Percentiles rank a stretch among this genome's conserved stretches.
Conservation (phyloP, 2,329 filamentous ascomycete genomes). For the Truncatella angustata region DNA sequence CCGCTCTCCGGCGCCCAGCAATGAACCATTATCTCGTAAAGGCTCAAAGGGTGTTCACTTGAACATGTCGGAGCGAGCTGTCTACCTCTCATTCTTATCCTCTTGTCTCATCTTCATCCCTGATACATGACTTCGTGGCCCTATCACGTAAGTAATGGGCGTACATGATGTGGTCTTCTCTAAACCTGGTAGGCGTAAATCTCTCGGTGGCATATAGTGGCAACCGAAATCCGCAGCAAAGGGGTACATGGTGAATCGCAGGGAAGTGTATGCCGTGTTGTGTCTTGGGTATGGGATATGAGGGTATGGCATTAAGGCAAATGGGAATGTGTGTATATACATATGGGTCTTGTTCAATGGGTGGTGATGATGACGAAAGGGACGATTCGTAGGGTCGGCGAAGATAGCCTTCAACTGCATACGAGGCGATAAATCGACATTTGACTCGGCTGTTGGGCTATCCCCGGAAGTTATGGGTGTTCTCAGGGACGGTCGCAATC, state of each 20-base stretch:
- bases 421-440: conserved; percentile 20
- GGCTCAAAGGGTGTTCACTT: conserved; percentile 7
- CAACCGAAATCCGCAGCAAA: conserved; percentile 32
- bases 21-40: not conserved
- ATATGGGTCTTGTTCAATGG: conserved; percentile 23
- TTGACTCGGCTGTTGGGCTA: conserved; percentile 16
- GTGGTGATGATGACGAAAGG: conserved; percentile 6
- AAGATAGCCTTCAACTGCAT: conserved; percentile 22
- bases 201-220: conserved; percentile 29
- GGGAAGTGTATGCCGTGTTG: conserved; percentile 21
- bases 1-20: conserved; percentile 1
- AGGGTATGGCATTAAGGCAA: conserved; percentile 29
- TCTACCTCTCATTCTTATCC: not conserved
- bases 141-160: conserved; percentile 21
- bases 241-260: conserved; percentile 17
- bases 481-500: not conserved
- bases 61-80: not conserved
- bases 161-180: conserved; percentile 35
- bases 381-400: not conserved
- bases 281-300: conserved; percentile 20
- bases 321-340: conserved; percentile 31
- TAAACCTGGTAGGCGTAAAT: conserved; percentile 27
- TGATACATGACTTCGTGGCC: conserved; percentile 34
- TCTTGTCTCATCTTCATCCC: conserved; percentile 18
- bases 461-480: conserved; percentile 25